Evolutionary conservation across 2,329 filamentous ascomycete genomes (phyloP), one percentile per base, ranked within the genome.

Genomic region (Sporothrix inflata): DNA sequence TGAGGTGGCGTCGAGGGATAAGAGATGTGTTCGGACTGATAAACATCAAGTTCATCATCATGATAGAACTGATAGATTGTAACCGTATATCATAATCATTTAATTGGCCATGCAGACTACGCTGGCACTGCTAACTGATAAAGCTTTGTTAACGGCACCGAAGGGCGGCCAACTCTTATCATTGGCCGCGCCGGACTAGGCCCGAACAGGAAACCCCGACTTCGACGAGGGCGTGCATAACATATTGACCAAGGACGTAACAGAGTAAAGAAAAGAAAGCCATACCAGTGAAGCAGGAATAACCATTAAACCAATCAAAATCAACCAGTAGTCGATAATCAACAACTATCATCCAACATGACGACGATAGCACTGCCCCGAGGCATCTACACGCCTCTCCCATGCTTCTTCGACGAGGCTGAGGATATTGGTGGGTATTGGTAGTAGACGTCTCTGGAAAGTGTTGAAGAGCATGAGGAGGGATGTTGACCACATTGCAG

Each of bases 371-470:
- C 24, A 16, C 71, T 74, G n/a, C 70, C 72, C 1, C 47, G 70
- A 30, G 72, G 74, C 55, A 73, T 74, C 53, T 74, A 74, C 65
- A 73, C 72, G 30, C 74, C 74, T 3, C 51, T 74, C 19, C 72
- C 74, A 16, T 69, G 67, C 42, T 74, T 74, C 40, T 74, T 74
- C 27, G 16, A 72, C 24, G 47, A 69, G 12, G 12, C 69, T 1
- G 74, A 74, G 19, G 72, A 74, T 7, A 27, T 74, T 8, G 72
- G 72, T 71, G 2, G 2, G 72, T 63, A 3, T 34, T 34, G 30
- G 14, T 4, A 61, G 4, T 1, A 12, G n/a, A n/a, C n/a, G n/a
- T n/a, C n/a, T n/a, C n/a, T n/a, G n/a, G n/a, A n/a, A n/a, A 40
- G 19, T 38, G 5, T n/a, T 40, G 16, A 3, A 4, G 21, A 27